phyloP scores from a whole-genome alignment of 2,329 filamentous ascomycete species.

The Fusarium equiseti region DNA sequence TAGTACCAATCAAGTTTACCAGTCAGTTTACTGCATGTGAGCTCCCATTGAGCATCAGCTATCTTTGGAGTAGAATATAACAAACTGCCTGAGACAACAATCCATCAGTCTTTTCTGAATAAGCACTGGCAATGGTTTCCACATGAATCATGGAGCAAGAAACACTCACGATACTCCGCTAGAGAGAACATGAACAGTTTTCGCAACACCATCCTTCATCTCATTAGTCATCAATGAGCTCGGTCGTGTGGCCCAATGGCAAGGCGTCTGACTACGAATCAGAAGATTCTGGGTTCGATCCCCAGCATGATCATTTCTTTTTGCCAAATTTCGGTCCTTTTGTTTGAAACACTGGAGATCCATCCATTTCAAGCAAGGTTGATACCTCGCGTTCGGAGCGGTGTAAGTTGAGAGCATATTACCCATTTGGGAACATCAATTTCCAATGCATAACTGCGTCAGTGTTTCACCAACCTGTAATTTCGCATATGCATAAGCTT shows the following conservation, averaged over 20 bases:
- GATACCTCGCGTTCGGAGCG: not conserved
- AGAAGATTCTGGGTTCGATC: constrained; percentile 41
- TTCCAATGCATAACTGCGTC: not conserved
- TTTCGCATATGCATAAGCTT: not conserved
- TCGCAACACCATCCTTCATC: not conserved
- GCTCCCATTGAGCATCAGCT: too few species aligned
- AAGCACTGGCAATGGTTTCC: too few species aligned
- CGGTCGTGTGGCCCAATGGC: constrained; percentile 37
- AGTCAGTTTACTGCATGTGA: too few species aligned
- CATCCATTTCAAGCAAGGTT: too few species aligned
- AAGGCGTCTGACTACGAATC: constrained; percentile 41
- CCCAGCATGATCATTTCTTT: constrained; percentile 34
- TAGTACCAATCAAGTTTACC: too few species aligned
- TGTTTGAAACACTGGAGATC: not conserved
- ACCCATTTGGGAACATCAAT: not conserved
- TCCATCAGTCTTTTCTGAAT: too few species aligned
- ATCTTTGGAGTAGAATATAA: too few species aligned
- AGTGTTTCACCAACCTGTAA: not conserved
- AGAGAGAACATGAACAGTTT: too few species aligned
- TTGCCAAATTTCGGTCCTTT: not conserved
- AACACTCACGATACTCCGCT: too few species aligned
- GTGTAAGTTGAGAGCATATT: not conserved
- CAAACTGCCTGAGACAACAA: too few species aligned
- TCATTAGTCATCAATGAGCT: constrained; percentile 13
- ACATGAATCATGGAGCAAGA: too few species aligned